phyloP scores from a whole-genome alignment of 352 stramenopile species.

The Phytophthora hybrid region DNA sequence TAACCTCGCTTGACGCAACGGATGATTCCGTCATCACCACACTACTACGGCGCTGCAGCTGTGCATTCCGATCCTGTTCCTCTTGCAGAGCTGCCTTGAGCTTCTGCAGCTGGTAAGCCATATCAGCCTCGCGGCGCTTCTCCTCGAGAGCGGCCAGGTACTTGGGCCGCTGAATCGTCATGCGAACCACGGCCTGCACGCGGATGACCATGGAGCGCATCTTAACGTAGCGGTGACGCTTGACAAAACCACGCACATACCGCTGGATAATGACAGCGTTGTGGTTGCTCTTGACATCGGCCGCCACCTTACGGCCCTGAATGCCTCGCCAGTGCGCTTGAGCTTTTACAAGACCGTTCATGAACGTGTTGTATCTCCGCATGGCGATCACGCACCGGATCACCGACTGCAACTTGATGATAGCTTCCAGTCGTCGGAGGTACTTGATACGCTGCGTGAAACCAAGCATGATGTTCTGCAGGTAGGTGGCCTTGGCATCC shows the following conservation, averaged over 20 bases:
- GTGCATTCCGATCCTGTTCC: constrained; percentile 80
- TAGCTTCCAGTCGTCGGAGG: constrained; percentile 73
- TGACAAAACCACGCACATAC: constrained; percentile 76
- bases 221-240: constrained; percentile 70
- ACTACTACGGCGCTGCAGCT: constrained; percentile 68
- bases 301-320: constrained; percentile 67
- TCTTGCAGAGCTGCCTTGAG: constrained; percentile 83
- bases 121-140: constrained; percentile 86
- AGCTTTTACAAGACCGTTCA: constrained; percentile 62
- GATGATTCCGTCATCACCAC: constrained; percentile 47
- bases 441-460: constrained; percentile 85
- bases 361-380: constrained; percentile 87
- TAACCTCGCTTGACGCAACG: constrained; percentile 65
- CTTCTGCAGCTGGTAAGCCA: constrained; percentile 85
- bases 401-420: constrained; percentile 88
- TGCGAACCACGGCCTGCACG: constrained; percentile 81
- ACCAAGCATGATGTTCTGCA: constrained; percentile 84
- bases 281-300: constrained; percentile 85
- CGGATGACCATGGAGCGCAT: constrained; percentile 78
- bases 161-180: constrained; percentile 85
- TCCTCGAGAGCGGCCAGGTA: constrained; percentile 79
- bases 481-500: constrained; percentile 78
- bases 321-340: constrained; percentile 83
- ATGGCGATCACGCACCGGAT: constrained; percentile 86
- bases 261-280: constrained; percentile 87